These are phyloP conservation scores for Acorus gramineus DNA, from an alignment of 106 monocot species.

Conservation along the genomic window DNA sequence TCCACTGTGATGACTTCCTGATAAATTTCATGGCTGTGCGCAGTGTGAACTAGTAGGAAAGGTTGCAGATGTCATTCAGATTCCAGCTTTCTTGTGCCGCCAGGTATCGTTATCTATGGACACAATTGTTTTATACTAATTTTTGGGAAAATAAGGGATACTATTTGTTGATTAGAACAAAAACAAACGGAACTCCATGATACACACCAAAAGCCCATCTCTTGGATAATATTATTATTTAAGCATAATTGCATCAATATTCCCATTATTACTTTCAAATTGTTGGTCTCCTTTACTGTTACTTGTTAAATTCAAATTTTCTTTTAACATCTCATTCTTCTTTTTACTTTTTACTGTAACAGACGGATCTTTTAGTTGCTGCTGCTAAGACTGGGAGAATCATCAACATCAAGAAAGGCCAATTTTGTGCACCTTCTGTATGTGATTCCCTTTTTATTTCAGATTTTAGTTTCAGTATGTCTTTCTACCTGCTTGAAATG, in stretches of 20 bases:
- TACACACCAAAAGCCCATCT: no score
- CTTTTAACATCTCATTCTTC: neutral
- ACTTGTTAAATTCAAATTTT: neutral
- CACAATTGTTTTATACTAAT: no score
- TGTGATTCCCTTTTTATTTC: constrained; percentile 8
- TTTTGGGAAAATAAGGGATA: no score
- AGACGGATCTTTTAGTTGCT: constrained; percentile 96
- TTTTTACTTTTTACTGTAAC: constrained; percentile 12
- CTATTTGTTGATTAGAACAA: no score
- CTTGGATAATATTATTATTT: no score
- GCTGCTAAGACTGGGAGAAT: constrained; percentile 93
- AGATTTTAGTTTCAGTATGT: no score
- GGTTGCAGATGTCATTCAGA: constrained; percentile 95
- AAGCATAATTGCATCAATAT: no score
- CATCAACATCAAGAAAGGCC: constrained; percentile 98
- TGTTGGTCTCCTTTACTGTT: no score
- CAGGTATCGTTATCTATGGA: constrained; percentile 27
- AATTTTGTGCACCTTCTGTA: constrained; percentile 98
- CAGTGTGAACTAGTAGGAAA: constrained; percentile 95
- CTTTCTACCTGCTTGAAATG: no score
- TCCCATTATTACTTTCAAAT: no score
- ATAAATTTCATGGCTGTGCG: neutral
- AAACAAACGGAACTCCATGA: no score
- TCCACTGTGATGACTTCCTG: neutral
- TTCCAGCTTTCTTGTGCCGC: no score